Evolutionary conservation across 2,329 filamentous ascomycete genomes (phyloP), one percentile per base, ranked within the genome.

Genomic region (Juglanconis juglandina): DNA sequence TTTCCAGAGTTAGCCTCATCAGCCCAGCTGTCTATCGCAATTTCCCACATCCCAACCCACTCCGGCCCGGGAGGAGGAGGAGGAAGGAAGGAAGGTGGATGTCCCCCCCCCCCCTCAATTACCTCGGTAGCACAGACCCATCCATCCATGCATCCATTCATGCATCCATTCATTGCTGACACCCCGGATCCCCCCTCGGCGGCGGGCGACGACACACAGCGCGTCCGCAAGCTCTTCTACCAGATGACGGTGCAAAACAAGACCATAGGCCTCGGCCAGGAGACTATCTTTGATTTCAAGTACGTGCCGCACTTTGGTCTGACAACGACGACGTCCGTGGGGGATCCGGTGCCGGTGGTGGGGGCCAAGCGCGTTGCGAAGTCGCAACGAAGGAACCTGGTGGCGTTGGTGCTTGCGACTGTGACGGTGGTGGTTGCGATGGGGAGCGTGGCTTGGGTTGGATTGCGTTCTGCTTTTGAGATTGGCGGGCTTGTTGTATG

Each of bases 201-300:
- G 30, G 5, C 24, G 24, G 24, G 24, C 24, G 24, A 24, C 24
- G 24, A 24, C 24, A 24, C 24, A 13, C 35, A 74, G 72, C 58
- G 72, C 39, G 61, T 52, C 4, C 56, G 59, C 13, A 61, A 58
- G 53, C 24, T 63, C 10, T 56, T 70, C 64, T 89, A 84, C 70
- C 75, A 78, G 17, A 71, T 89, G 3, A 80, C 89, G 14, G 81
- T 87, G n/a, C 79, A 87, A 59, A 82, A 84, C 59, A 85, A 86
- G 56, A 68, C 70, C n/a, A 62, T 70, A 57, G 83, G 79, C 58
- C 76, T 93, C 7, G 85, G 87, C 0, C 77, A 81, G 51, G 81
- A 87, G 67, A 84, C 82, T 1, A 77, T 75, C 8, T 92, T 92
- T 68, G 84, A 88, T 24, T 89, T 92, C 73, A 88, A 91, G 69